A percentile compares a stretch with the other conserved stretches of the same genome.
Conservation (phyloP, 2,329 filamentous ascomycete species). For the Sclerotinia spermophila region DNA sequence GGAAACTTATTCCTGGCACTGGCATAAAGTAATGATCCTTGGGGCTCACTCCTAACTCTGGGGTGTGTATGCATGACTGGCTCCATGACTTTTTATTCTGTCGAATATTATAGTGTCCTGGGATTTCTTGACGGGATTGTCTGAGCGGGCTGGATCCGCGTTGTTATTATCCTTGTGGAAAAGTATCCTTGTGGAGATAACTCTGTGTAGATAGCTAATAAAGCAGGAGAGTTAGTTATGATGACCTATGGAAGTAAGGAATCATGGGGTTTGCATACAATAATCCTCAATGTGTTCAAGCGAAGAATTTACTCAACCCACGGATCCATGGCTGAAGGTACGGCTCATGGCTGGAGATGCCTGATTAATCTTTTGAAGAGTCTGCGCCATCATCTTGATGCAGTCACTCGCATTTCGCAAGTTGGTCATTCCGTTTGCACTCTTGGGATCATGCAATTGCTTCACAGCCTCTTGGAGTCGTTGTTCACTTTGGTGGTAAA, state of each 20-base stretch:
- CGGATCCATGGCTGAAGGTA: conserved; percentile 25
- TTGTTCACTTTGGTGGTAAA: conserved; percentile 32
- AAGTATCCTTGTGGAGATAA: not conserved
- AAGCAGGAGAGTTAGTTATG: not conserved
- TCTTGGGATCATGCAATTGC: conserved; percentile 32
- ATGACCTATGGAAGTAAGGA: not conserved
- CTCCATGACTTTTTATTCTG: conserved; percentile 16
- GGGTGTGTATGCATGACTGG: conserved; percentile 18
- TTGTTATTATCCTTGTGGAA: not conserved
- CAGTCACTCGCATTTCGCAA: conserved; percentile 31
- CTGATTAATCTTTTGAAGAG: conserved; percentile 29
- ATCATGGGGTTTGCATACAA: conserved; percentile 23
- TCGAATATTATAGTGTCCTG: conserved; percentile 3
- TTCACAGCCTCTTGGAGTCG: conserved; percentile 30
- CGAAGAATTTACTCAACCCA: conserved; percentile 28
- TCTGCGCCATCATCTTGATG: conserved; percentile 35
- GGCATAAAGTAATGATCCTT: not conserved
- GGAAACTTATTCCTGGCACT: not conserved
- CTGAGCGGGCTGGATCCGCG: conserved; percentile 17
- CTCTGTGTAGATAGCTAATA: not conserved
- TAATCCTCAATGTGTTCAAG: conserved; percentile 8
- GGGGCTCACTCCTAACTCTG: not conserved
- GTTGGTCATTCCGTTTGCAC: conserved; percentile 28
- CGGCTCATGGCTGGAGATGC: conserved; percentile 23
- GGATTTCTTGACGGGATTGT: not conserved